Evolutionary conservation across 257 asterid genomes (phyloP), one percentile per base, ranked within the genome.

Genomic region (Linaria vulgaris): DNA sequence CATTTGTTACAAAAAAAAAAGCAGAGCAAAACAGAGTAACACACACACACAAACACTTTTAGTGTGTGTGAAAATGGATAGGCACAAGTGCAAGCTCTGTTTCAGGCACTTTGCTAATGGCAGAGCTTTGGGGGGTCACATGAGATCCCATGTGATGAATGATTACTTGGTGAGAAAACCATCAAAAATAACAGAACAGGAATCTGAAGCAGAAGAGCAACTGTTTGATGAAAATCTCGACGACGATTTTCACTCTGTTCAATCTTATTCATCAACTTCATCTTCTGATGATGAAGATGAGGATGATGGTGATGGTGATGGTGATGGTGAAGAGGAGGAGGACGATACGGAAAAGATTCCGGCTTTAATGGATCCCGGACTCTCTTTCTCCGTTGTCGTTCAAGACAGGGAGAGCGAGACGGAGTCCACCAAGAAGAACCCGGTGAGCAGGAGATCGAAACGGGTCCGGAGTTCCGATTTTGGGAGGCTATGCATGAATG

Each of bases 121-220:
- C 0, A 85, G 84, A 71, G 95, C 98, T 72, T 58, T 91, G 7
- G 98, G 98, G 27, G 95, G 96, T 10, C 98, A 91, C 77, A 85
- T 86, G 98, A 91, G 95, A 85, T 91, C 92, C 47, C 98, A 91
- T 76, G 72, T 80, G 82, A 75, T 77, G 86, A 72, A 65, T 68
- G 76, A 69, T 15, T 63, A 68, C 27, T 55, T 34, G 31, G 56
- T 67, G 31, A 41, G 51, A 31, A 66, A 77, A 31, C 59, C 71
- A 9, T 49, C 43, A 1, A 49, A 50, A 22, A 31, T 37, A 27
- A 15, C n/a, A 15, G 43, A 50, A 6, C 16, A 47, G 0, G 67
- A 68, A n/a, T 58, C 39, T n/a, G 38, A 43, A 19, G 52, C 56
- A 9, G 34, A 27, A 6, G 65, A 60, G 0, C 49, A 5, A 19